A percentile compares a stretch with the other conserved stretches of the same genome.
Evolutionary conservation across 352 stramenopile species (phyloP).

Genomic region (Phytopythium kandeliae): DNA sequence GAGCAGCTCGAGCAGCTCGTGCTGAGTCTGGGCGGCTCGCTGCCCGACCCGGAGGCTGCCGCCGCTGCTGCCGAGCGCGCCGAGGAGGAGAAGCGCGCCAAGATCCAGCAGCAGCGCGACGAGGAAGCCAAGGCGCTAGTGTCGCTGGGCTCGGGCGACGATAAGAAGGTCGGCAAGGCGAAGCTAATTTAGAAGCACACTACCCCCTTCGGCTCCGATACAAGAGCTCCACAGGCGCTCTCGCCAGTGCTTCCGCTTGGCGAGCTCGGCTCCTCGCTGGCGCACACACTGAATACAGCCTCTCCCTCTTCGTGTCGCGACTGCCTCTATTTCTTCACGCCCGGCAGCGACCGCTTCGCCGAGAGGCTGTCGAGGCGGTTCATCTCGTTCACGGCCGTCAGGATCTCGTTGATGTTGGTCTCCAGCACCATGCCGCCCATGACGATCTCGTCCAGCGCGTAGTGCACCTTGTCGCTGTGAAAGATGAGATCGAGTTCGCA

Average conservation of each 20-base stretch:
- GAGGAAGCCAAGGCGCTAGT: conserved; percentile 40
- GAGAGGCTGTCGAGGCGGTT: conserved; percentile 89
- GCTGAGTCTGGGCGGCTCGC: conserved; percentile 42
- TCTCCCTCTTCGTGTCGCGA: background rate
- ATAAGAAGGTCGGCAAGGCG: conserved; percentile 44
- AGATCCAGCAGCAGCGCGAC: conserved; percentile 28
- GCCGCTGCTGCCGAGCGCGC: conserved; percentile 14
- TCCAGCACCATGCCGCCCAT: conserved; percentile 99
- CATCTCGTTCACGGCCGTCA: conserved; percentile 97
- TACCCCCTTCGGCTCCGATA: background rate
- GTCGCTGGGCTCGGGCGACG: conserved; percentile 10
- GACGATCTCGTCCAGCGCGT: conserved; percentile 99
- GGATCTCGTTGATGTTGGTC: conserved; percentile 98
- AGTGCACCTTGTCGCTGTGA: conserved; percentile 96
- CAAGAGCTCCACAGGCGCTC: background rate
- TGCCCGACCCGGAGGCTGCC: conserved; percentile 54
- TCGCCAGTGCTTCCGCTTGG: background rate
- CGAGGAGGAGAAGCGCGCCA: conserved; percentile 26
- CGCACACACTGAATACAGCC: background rate
- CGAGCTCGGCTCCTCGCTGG: background rate
- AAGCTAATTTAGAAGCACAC: conserved; percentile 53
- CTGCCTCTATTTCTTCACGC: conserved; percentile 49
- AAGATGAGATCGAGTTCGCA: conserved; percentile 99
- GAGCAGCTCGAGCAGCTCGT: conserved; percentile 57
- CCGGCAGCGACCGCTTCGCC: conserved; percentile 70